Conservation (phyloP, 129 eudicot genomes). For the sunflower (Helianthus annuus) region DNA sequence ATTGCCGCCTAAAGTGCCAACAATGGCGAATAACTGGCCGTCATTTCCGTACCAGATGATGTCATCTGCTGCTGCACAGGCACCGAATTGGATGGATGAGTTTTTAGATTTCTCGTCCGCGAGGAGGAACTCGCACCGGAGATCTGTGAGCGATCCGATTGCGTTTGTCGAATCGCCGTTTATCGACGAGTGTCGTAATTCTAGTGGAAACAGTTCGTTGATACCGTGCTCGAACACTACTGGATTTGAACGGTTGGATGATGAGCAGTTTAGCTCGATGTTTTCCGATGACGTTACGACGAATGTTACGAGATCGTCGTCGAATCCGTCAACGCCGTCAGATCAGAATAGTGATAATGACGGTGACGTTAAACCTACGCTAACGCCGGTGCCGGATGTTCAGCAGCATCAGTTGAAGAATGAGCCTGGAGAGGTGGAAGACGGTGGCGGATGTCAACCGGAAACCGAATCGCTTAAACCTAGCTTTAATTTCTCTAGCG, state of each 20-base stretch:
- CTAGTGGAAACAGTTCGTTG: neutral
- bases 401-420: slow-evolving; percentile 44
- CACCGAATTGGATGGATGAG: slow-evolving; percentile 77
- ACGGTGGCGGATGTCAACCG: slow-evolving; percentile 26
- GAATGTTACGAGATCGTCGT: slow-evolving; percentile 44
- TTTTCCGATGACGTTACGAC: slow-evolving; percentile 61
- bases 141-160: slow-evolving; percentile 87
- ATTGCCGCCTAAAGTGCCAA: slow-evolving; percentile 81
- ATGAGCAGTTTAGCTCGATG: slow-evolving; percentile 82
- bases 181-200: slow-evolving; percentile 40
- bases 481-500: slow-evolving; percentile 36
- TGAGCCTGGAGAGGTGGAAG: slow-evolving; percentile 75
- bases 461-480: slow-evolving; percentile 30
- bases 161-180: slow-evolving; percentile 68
- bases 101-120: slow-evolving; percentile 79
- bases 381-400: neutral
- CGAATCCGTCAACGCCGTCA: slow-evolving; percentile 60
- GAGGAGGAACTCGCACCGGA: slow-evolving; percentile 59
- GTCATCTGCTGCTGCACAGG: slow-evolving; percentile 49
- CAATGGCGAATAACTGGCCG: slow-evolving; percentile 77
- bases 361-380: neutral
- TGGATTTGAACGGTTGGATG: slow-evolving; percentile 75
- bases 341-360: slow-evolving; percentile 68
- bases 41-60: slow-evolving; percentile 58
- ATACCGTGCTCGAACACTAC: neutral